Evolutionary conservation across 306 rosid genomes (phyloP).

Genomic region (Trichosanthes truncata): DNA sequence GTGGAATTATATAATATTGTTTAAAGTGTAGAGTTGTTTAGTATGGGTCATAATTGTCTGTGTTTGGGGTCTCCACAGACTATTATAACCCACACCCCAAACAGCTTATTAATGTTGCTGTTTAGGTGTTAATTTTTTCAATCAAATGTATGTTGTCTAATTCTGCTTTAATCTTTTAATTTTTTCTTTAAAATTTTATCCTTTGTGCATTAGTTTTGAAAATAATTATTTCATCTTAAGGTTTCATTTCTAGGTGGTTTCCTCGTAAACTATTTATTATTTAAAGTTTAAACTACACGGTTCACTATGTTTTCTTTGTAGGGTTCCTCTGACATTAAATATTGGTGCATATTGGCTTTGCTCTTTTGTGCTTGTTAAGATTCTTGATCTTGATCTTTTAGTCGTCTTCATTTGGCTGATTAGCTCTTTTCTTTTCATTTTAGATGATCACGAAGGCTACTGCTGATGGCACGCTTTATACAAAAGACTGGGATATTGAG

Average conservation of each 20-base stretch:
- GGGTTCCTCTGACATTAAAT: not conserved
- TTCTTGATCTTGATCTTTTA: slow-evolving; percentile 9
- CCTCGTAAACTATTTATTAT: not conserved
- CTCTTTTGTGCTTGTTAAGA: not conserved
- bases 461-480: slow-evolving; percentile 75
- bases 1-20: too few relatives aligned
- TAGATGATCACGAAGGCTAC: slow-evolving; percentile 93
- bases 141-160: not conserved
- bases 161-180: too few relatives aligned
- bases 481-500: slow-evolving; percentile 86
- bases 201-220: not conserved
- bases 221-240: not conserved
- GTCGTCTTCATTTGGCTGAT: not conserved
- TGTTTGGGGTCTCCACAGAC: too few relatives aligned
- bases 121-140: not conserved
- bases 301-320: not conserved
- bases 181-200: not conserved
- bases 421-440: slow-evolving; percentile 15
- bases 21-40: too few relatives aligned
- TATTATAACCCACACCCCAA: too few relatives aligned
- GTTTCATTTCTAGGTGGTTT: not conserved
- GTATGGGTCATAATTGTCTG: too few relatives aligned
- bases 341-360: not conserved
- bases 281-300: not conserved
- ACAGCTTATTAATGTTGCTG: not conserved